Evolutionary conservation across 2,329 filamentous ascomycete species (phyloP), one percentile per base, ranked within the genome.

Genomic region (Lachnellula hyalina): DNA sequence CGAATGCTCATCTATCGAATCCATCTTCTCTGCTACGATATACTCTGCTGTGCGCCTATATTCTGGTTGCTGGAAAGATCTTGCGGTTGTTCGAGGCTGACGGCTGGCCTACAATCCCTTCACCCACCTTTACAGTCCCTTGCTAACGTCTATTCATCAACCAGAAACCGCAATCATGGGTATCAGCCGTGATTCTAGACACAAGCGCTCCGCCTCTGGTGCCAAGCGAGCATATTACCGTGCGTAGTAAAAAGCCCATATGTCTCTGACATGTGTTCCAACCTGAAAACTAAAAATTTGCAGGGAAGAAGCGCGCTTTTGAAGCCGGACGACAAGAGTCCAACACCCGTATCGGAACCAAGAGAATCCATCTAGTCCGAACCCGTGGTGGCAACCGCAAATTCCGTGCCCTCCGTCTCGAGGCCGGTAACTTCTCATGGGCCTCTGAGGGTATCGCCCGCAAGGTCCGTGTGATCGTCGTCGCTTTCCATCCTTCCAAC

Each of bases 111-210:
- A 28, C 17, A 7, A 5, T 48, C 40, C 34, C 32, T 21, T 47
- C 41, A 15, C 34, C 19, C 38, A 8, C 15, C n/a, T 17, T 28
- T 42, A 25, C 28, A 35, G 57, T 54, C 41, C 23, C 45, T 48
- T 56, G 62, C 67, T 68, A 66, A 66, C 58, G 62, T 56, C 57
- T 66, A 55, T 57, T 53, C 55, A 60, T 58, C 54, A 66, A 70
- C 65, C 76, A 86, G 82, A 82, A 81, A 82, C 80, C 80, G 86
- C 85, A 88, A 89, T 86, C 82, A 93, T 93, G 89, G 89, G 94
- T 99, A 97, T 99, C 83, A 96, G 93, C 81, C 90, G 94, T 83
- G 93, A 97, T 83, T 96, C 91, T 78, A 91, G 94, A 83, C 94
- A 99, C 87, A 99, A 99, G 89, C 92, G 94, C 82, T 92, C 91